These are phyloP conservation scores for Collybia sp. DNA, from an alignment of 768 basidiomycete species.

Conservation along the genomic window DNA sequence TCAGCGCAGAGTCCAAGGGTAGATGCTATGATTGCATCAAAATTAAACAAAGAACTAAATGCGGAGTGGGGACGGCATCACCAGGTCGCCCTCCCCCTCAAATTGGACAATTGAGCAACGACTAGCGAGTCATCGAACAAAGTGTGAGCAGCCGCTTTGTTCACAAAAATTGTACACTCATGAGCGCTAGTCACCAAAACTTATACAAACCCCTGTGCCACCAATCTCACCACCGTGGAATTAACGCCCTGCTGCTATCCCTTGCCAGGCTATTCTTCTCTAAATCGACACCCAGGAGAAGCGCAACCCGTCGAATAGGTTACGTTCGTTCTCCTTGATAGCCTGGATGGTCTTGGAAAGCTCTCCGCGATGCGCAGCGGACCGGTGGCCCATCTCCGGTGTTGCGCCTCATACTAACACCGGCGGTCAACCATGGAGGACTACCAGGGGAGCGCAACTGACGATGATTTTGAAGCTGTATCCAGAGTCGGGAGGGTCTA, in stretches of 20 bases:
- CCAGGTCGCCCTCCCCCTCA: constrained; percentile 81
- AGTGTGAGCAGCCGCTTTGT: constrained; percentile 48
- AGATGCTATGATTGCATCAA: constrained; percentile 60
- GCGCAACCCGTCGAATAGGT: constrained; percentile 77
- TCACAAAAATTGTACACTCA: constrained; percentile 1
- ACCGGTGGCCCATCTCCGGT: constrained; percentile 85
- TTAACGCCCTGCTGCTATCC: constrained; percentile 85
- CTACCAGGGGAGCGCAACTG: constrained; percentile 35
- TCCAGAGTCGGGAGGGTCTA: constrained; percentile 85
- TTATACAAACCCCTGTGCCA: constrained; percentile 30
- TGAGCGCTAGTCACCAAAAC: constrained; percentile 29
- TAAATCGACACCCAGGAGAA: constrained; percentile 95
- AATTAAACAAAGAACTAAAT: constrained; percentile 48
- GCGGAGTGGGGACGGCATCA: constrained; percentile 67
- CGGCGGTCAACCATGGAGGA: constrained; percentile 51
- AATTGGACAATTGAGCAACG: constrained; percentile 83
- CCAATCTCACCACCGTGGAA: constrained; percentile 18
- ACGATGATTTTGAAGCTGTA: constrained; percentile 51
- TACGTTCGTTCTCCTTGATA: constrained; percentile 62
- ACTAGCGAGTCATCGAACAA: constrained; percentile 49
- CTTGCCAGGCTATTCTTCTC: constrained; percentile 77
- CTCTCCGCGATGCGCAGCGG: constrained; percentile 75
- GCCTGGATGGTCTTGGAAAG: constrained; percentile 58
- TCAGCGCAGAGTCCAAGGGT: constrained; percentile 53
- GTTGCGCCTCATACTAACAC: constrained; percentile 50